phyloP scores from a whole-genome alignment of 768 basidiomycete genomes.

The Tulasnella sp. region DNA sequence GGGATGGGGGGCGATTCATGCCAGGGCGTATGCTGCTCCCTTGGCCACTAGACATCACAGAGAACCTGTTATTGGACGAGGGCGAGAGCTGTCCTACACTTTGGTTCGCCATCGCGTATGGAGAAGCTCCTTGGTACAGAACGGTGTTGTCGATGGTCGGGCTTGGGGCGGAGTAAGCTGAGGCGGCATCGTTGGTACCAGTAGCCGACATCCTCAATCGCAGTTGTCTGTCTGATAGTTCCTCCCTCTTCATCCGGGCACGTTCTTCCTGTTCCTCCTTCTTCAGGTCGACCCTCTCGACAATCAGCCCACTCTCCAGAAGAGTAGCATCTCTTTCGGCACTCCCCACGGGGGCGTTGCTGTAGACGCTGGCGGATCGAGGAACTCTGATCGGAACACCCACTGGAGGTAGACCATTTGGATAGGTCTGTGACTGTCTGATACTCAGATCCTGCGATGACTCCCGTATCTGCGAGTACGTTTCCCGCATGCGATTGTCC shows the following conservation, averaged over 20 bases:
- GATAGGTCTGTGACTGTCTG: constrained; percentile 3
- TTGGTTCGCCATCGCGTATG: background rate
- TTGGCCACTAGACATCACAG: background rate
- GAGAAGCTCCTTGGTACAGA: background rate
- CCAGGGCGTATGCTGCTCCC: background rate
- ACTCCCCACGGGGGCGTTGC: background rate
- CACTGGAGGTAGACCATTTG: background rate
- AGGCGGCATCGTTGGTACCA: background rate
- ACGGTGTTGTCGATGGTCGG: background rate
- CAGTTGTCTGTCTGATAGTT: constrained; percentile 33
- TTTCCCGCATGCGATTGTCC: constrained; percentile 67
- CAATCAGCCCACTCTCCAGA: constrained; percentile 79
- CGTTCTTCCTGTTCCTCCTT: constrained; percentile 48
- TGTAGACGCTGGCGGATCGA: background rate
- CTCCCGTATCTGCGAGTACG: constrained; percentile 66
- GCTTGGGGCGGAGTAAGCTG: constrained; percentile 13
- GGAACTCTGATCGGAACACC: constrained; percentile 1
- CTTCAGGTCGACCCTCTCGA: constrained; percentile 76
- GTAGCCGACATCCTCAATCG: constrained; percentile 41
- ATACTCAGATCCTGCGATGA: constrained; percentile 62
- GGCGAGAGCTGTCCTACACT: background rate
- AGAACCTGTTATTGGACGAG: constrained; percentile 4
- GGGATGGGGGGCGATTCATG: background rate
- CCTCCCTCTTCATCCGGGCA: constrained; percentile 58
- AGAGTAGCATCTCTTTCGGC: constrained; percentile 61